phyloP scores from a whole-genome alignment of 495 filamentous ascomycete species.

The Monascus purpureus region DNA sequence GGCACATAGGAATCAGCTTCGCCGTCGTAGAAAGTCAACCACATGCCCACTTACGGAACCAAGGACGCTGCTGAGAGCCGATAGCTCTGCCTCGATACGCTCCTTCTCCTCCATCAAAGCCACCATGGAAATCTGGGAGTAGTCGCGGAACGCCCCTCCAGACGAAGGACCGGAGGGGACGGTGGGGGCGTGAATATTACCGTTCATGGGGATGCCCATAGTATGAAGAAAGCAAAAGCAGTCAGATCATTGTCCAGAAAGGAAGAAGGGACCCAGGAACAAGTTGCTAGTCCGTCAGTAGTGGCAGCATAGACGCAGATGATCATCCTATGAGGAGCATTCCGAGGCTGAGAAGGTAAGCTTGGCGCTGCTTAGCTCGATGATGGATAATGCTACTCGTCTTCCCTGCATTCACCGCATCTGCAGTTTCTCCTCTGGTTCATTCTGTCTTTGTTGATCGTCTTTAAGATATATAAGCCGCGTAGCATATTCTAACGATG shows the following conservation, averaged over 20 bases:
- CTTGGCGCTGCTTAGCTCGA: too few species aligned
- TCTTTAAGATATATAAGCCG: too few species aligned
- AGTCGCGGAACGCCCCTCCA: slow-evolving; percentile 37
- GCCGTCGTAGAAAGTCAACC: neutral
- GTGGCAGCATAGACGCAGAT: too few species aligned
- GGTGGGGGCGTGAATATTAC: slow-evolving; percentile 57
- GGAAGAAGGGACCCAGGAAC: too few species aligned
- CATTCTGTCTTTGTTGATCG: too few species aligned
- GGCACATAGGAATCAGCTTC: slow-evolving; percentile 6
- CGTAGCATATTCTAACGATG: too few species aligned
- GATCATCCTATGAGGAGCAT: too few species aligned
- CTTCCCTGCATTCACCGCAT: too few species aligned
- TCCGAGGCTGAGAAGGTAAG: too few species aligned
- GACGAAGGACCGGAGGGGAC: slow-evolving; percentile 59
- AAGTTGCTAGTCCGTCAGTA: too few species aligned
- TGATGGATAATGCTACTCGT: too few species aligned
- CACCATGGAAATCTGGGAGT: slow-evolving; percentile 44
- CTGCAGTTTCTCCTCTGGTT: too few species aligned
- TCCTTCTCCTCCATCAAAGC: slow-evolving; percentile 64
- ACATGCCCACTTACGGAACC: slow-evolving; percentile 52
- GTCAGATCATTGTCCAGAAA: slow-evolving; percentile 1
- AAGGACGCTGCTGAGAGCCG: slow-evolving; percentile 69
- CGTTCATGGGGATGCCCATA: slow-evolving; percentile 47
- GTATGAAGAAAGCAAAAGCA: slow-evolving; percentile 3
- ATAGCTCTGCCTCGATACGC: slow-evolving; percentile 69